Percentiles rank a stretch among this genome's conserved stretches.
These are phyloP conservation scores for Phytophthora boehmeriae DNA, from an alignment of 352 stramenopile genomes.

Conservation along the genomic window DNA sequence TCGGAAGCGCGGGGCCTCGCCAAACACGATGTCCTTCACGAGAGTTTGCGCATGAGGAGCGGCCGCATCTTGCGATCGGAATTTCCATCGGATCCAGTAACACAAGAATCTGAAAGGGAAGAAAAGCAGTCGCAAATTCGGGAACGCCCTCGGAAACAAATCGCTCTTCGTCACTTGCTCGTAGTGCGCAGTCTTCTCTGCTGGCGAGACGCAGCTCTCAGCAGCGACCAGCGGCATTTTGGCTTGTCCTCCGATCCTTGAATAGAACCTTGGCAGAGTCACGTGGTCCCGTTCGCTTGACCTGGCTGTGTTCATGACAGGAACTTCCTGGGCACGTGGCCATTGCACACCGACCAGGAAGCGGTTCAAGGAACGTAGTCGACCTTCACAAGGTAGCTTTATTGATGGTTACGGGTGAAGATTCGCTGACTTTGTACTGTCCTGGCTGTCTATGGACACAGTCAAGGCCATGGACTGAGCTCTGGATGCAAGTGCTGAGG, in stretches of 20 bases:
- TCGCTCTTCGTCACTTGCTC: constrained; percentile 6
- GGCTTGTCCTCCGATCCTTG: background rate
- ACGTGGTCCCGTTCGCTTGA: too few relatives aligned
- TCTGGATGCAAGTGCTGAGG: background rate
- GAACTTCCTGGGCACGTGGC: too few relatives aligned
- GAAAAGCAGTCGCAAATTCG: constrained; percentile 22
- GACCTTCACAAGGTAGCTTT: too few relatives aligned
- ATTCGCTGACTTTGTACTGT: too few relatives aligned
- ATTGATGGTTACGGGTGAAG: too few relatives aligned
- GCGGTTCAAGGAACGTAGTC: too few relatives aligned
- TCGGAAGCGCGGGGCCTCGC: constrained; percentile 61
- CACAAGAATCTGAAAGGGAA: constrained; percentile 29
- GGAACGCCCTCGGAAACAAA: constrained; percentile 25
- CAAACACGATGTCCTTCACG: constrained; percentile 37
- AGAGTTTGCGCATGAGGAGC: constrained; percentile 13
- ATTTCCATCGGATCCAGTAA: constrained; percentile 28
- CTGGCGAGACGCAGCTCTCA: background rate
- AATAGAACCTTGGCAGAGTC: too few relatives aligned
- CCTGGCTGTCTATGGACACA: constrained; percentile 8
- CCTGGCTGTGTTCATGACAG: too few relatives aligned
- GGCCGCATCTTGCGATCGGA: constrained; percentile 12
- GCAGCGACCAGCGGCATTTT: background rate
- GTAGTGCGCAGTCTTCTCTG: background rate
- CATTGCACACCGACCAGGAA: too few relatives aligned
- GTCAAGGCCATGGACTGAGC: constrained; percentile 18